Conservation (phyloP, 176 grass and related monocot genomes). For the Oryza brachyantha region DNA sequence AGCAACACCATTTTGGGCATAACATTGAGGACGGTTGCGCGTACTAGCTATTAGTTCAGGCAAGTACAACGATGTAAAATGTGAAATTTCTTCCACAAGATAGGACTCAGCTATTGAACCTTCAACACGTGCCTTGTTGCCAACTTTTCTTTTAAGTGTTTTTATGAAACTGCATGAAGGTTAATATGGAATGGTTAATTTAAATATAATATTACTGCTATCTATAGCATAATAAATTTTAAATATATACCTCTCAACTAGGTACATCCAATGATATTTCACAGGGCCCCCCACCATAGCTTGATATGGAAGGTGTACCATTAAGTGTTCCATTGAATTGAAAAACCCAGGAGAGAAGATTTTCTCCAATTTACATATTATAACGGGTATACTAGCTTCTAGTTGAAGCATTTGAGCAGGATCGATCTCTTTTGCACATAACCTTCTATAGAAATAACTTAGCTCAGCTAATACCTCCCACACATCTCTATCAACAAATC, state of each 20-base stretch:
- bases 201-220: background rate
- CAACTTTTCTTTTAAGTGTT: background rate
- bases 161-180: background rate
- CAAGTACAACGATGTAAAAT: slow-evolving; percentile 4
- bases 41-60: background rate
- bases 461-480: too few species aligned
- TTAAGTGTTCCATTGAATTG: too few species aligned
- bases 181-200: background rate
- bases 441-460: too few species aligned
- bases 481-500: too few species aligned
- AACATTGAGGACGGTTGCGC: background rate
- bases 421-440: too few species aligned
- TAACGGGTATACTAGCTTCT: too few species aligned
- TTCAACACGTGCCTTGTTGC: slow-evolving; percentile 23
- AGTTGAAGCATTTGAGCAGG: too few species aligned
- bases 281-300: slow-evolving; percentile 3
- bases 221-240: too few species aligned
- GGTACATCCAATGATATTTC: slow-evolving; percentile 29
- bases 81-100: background rate
- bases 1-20: background rate
- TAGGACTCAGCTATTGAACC: slow-evolving; percentile 7
- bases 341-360: too few species aligned
- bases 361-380: too few species aligned
- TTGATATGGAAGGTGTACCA: background rate
- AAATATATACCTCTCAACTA: slow-evolving; percentile 10